Base-by-base conservation (phyloP, 1,284 basidiomycete species). In the Apiotrichum brassicae region DNA sequence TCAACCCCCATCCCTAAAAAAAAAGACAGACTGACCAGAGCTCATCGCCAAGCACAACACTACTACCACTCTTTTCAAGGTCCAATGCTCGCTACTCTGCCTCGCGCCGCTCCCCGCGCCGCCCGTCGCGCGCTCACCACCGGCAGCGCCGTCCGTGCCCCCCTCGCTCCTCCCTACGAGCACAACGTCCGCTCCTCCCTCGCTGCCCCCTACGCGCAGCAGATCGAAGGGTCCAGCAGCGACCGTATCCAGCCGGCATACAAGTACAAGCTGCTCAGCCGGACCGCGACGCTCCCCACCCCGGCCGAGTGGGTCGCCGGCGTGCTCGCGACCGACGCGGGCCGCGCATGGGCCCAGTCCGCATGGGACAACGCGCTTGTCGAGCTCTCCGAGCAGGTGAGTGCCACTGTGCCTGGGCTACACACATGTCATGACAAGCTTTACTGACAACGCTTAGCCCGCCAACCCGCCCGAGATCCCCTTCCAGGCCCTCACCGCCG, bases 401-500 rank as follows among this genome's bases (percentile, higher is more conserved):
- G 54, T 48, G 14, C 9, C 22, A 18, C 16, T 3, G 4, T 20
- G 18, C 14, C 6, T 6, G 18, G 22, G 22, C 33, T 14, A 9
- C 14, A 45, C 43, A 22, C 20, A n/a, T n/a, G n/a, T n/a, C n/a
- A n/a, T n/a, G n/a, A n/a, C n/a, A n/a, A 9, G 28, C 14, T 30
- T 30, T 13, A 23, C 43, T 41, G 36, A 38, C 25, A 6, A n/a
- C 28, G 7, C 30, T 18, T 36, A 54, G 53, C 41, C 53, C 9
- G 25, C 49, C 11, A 18, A 36, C 8, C 18, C 39, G 8, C 62
- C 63, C 6, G 57, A 68, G 49, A 57, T 68, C 39, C 37, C 63
- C 11, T 70, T 63, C 51, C 59, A 61, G 43, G 49, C 57, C 1
- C 61, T 70, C 8, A 30, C 54, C 16, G 38, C 44, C 5, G 56